phyloP scores from a whole-genome alignment of 2,329 filamentous ascomycete species.

The Nothomitra cinnamomea region DNA sequence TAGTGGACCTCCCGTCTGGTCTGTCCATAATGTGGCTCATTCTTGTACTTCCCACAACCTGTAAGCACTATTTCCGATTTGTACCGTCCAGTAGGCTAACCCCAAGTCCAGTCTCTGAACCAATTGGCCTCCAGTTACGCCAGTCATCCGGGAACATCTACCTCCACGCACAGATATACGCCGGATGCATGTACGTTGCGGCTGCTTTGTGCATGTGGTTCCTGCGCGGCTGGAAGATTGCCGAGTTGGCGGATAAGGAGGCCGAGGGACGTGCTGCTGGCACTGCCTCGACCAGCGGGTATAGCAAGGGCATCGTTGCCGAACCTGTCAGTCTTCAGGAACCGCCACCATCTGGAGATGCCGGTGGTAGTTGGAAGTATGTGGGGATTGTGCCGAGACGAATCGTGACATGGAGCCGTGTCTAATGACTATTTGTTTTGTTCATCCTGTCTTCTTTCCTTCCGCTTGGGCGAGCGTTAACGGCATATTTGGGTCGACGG shows the following conservation, averaged over 20 bases:
- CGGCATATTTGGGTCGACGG: no score
- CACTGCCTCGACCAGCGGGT: neutral
- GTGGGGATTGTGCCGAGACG: neutral
- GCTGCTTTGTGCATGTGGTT: constrained; percentile 35
- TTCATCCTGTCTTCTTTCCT: no score
- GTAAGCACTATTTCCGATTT: constrained; percentile 15
- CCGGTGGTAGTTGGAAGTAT: neutral
- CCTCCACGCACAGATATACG: constrained; percentile 40
- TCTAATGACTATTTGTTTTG: neutral
- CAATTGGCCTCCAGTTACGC: constrained; percentile 38
- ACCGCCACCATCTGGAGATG: neutral
- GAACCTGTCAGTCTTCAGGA: neutral
- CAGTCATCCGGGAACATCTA: constrained; percentile 31
- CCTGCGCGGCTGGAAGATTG: constrained; percentile 44
- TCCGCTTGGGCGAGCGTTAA: no score
- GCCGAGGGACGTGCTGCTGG: neutral
- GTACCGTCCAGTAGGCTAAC: neutral
- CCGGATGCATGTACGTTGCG: constrained; percentile 43
- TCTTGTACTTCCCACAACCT: constrained; percentile 53
- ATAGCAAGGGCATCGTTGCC: neutral
- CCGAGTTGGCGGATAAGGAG: constrained; percentile 18
- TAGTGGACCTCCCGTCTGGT: constrained; percentile 49
- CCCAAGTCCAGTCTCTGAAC: constrained; percentile 27
- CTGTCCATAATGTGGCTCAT: constrained; percentile 57
- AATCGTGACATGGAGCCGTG: neutral